Conservation (phyloP, 2,329 filamentous ascomycete species). For the Lithohypha guttulata region DNA sequence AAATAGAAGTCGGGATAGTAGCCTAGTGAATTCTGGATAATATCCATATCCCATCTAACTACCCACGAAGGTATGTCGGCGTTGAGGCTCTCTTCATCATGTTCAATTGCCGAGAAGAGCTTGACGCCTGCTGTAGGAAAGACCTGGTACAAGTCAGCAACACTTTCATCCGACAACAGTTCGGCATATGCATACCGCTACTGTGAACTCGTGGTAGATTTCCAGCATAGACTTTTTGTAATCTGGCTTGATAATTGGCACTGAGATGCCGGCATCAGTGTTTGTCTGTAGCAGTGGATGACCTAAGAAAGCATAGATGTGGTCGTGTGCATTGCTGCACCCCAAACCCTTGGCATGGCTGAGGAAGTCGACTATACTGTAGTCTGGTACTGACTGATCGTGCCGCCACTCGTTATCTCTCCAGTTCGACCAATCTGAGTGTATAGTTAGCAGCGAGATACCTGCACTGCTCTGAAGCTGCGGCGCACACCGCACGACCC, state of each 20-base stretch:
- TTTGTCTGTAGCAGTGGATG: slow-evolving; percentile 9
- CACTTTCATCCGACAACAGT: no score
- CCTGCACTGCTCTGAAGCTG: slow-evolving; percentile 4
- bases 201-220: slow-evolving; percentile 10
- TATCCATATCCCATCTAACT: slow-evolving; percentile 10
- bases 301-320: slow-evolving; percentile 14
- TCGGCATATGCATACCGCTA: no score
- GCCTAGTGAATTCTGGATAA: slow-evolving; percentile 10
- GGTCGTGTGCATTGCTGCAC: slow-evolving; percentile 11
- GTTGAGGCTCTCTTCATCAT: neutral
- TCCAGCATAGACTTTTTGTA: slow-evolving; percentile 11
- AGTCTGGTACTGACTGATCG: neutral
- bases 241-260: slow-evolving; percentile 9
- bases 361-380: slow-evolving; percentile 10
- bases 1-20: slow-evolving; percentile 2
- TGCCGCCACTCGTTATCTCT: slow-evolving; percentile 1
- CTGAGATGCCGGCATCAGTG: neutral
- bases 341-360: slow-evolving; percentile 5
- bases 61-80: slow-evolving; percentile 9
- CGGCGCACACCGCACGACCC: slow-evolving; percentile 9
- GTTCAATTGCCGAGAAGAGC: slow-evolving; percentile 9
- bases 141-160: no score
- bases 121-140: slow-evolving; percentile 7
- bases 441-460: slow-evolving; percentile 7
- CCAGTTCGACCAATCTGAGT: slow-evolving; percentile 12